Conservation (phyloP, 495 filamentous ascomycete species). For the Pyronema omphalodes region DNA sequence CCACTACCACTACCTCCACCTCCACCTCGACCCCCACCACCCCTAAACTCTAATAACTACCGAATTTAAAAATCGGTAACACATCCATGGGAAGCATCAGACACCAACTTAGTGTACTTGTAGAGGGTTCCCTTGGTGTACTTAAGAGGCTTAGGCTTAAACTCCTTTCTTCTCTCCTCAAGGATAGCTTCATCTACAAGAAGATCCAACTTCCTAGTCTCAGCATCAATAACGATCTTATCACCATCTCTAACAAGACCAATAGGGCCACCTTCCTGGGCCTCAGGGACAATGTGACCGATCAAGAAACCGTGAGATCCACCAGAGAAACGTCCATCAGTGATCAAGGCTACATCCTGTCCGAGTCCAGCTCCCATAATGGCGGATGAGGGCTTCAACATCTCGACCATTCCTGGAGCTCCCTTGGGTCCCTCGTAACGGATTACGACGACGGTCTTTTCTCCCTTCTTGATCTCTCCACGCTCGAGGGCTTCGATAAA, state of each 20-base stretch:
- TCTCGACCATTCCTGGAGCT: constrained; percentile 71
- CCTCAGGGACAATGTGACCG: constrained; percentile 85
- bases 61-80: constrained; percentile 48
- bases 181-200: constrained; percentile 46
- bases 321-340: constrained; percentile 59
- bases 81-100: constrained; percentile 62
- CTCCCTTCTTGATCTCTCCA: constrained; percentile 79
- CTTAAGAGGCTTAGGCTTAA: constrained; percentile 44
- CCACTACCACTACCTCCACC: too few relatives aligned
- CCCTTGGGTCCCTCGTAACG: constrained; percentile 82
- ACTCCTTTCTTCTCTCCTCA: constrained; percentile 41
- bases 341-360: constrained; percentile 63
- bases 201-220: constrained; percentile 42
- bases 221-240: constrained; percentile 51
- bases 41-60: too few relatives aligned
- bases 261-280: constrained; percentile 32
- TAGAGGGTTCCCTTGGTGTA: constrained; percentile 56
- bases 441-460: constrained; percentile 95
- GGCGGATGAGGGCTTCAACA: constrained; percentile 64
- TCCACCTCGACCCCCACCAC: neutral
- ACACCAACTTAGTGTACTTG: constrained; percentile 55
- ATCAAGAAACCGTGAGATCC: constrained; percentile 67
- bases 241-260: constrained; percentile 52
- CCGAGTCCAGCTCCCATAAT: constrained; percentile 79
- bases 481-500: constrained; percentile 61